Base-by-base conservation (phyloP, 805 yeast species). In the Candida vaughaniae region DNA sequence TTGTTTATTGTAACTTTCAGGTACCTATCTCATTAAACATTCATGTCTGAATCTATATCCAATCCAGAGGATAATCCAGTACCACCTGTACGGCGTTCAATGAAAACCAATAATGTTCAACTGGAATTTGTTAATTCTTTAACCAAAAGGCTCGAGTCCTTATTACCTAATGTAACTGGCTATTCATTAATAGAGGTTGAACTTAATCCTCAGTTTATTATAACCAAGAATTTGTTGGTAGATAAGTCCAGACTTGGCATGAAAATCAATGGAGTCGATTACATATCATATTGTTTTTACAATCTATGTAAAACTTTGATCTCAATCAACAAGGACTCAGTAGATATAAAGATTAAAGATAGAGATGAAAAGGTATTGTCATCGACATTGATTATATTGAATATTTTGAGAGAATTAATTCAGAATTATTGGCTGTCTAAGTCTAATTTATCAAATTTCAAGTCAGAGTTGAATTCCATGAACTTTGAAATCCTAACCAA, bases 81-180 rank as follows among this genome's bases (percentile, higher is more conserved):
- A n/a, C n/a, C n/a, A n/a, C n/a, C n/a, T n/a, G n/a, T n/a, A n/a
- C n/a, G n/a, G n/a, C n/a, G n/a, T n/a, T n/a, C n/a, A n/a, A n/a
- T n/a, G n/a, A n/a, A n/a, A n/a, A n/a, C n/a, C n/a, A n/a, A n/a
- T n/a, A n/a, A n/a, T 16, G 23, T 22, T 10, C 38, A 28, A 10
- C 28, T 30, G 9, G 40, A 40, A 17, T 60, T 51, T 33, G 48
- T 62, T 5, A 49, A 49, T 14, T 46, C 58, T 6, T 35, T 62
- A 17, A 36, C 53, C 15, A 49, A 49, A 36, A 41, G 72, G 29
- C 49, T 68, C 27, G 64, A 57, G 33, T 52, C 60, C 17, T 49
- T 66, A 17, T 50, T 68, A 16, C 73, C 73, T 12, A 57, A 51
- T 45, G 48, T 65, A 19, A 60, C 71, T 1, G 71, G 72, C n/a